Base-by-base conservation (phyloP, 495 filamentous ascomycete genomes). In the Neurospora sp. region DNA sequence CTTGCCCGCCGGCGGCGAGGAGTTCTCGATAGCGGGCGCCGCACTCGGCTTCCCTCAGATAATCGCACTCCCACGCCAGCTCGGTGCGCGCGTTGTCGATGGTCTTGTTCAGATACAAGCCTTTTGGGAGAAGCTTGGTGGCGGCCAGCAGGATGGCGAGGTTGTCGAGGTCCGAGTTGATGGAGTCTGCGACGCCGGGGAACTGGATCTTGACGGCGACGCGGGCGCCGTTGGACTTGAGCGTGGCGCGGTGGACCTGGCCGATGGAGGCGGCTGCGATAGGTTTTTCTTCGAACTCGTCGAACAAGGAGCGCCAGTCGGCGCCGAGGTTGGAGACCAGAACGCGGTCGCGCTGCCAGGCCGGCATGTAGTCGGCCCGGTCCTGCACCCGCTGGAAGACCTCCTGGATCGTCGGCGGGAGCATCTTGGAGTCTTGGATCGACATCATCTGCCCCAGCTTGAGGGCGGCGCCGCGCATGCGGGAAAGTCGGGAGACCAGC, bases 191-290 rank as follows among this genome's bases (percentile, higher is more conserved):
- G 0, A 99, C 96, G n/a, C 96, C 96, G 4, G 96, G 96, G 79
- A 98, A 99, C 82, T 99, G 96, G 20, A 99, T 89, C 79, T 99
- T 99, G 72, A 99, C 93, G 14, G 95, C 96, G 6, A 99, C 96
- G 65, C 86, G 85, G 72, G 89, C 84, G 48, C 91, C 90, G 70
- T 84, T 93, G 7, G 90, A 91, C 68, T 89, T 89, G n/a, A 99
- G 87, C 1, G 88, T 87, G 2, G 94, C 96, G 65, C 90, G 87
- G 82, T 99, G 96, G 0, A 99, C 96, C 82, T 99, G 96, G 31
- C 96, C 96, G 74, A 99, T 99, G 0, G 94, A 98, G n/a, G 96
- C 96, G 18, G 96, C 96, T 5, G 96, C 96, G 76, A 99, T 92
- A 2, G 96, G 96, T 53, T 92, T 89, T 69, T 98, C 96, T 8